Conservation (phyloP, 2,329 filamentous ascomycete species). For the Talaromyces pinophilus region DNA sequence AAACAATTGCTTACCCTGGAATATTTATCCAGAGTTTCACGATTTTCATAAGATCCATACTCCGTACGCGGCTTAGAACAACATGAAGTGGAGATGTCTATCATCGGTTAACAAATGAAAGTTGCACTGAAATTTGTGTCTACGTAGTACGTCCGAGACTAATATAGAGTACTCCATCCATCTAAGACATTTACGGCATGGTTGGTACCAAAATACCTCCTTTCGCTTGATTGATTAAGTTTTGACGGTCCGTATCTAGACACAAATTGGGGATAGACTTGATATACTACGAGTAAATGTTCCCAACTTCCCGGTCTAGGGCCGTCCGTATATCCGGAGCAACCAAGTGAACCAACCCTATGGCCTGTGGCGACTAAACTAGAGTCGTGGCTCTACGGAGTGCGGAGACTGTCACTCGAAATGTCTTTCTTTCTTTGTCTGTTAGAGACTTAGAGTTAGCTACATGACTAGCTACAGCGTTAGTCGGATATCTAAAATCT, state of each 20-base stretch:
- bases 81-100: background rate
- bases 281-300: background rate
- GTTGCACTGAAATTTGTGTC: background rate
- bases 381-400: background rate
- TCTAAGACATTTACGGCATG: background rate
- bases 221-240: background rate
- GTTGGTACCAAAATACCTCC: background rate
- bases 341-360: background rate
- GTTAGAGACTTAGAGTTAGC: background rate
- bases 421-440: background rate
- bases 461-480: background rate
- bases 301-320: background rate
- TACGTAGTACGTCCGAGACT: background rate
- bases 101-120: background rate
- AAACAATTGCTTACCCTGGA: background rate
- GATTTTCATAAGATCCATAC: background rate
- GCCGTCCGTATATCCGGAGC: background rate
- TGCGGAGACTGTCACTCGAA: background rate
- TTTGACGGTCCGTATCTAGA: background rate
- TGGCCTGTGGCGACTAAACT: background rate
- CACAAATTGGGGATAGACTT: background rate
- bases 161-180: background rate
- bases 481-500: background rate
- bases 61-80: background rate
- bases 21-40: background rate